Percentiles rank a stretch among this genome's conserved stretches.
phyloP scores from a whole-genome alignment of 2,329 filamentous ascomycete genomes.

The Arthroderma sp. region DNA sequence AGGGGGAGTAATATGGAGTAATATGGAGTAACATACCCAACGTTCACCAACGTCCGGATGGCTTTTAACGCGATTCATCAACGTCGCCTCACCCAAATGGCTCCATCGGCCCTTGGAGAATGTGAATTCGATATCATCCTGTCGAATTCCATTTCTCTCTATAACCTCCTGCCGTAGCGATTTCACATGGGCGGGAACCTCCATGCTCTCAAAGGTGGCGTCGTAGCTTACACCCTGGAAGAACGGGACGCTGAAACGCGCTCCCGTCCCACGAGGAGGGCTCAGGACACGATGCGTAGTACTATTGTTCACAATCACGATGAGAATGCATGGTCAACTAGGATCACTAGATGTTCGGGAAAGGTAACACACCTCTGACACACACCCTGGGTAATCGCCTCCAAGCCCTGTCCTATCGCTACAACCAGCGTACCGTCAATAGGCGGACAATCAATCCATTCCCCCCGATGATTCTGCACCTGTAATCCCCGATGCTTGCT shows the following conservation, averaged over 20 bases:
- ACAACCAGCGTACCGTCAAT: constrained; percentile 67
- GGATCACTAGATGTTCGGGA: too few relatives aligned
- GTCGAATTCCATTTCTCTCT: constrained; percentile 40
- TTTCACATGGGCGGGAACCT: constrained; percentile 50
- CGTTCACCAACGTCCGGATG: constrained; percentile 76
- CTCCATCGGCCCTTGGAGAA: constrained; percentile 57
- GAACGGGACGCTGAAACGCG: constrained; percentile 71
- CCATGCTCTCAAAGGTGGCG: constrained; percentile 66
- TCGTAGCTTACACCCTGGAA: constrained; percentile 77
- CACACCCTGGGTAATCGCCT: constrained; percentile 71
- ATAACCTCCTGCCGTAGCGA: constrained; percentile 49
- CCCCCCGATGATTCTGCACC: constrained; percentile 63
- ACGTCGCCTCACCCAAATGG: constrained; percentile 65
- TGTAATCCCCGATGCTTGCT: constrained; percentile 64
- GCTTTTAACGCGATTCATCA: constrained; percentile 74
- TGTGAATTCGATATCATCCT: constrained; percentile 76
- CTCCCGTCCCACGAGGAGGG: constrained; percentile 53
- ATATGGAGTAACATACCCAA: constrained; percentile 35
- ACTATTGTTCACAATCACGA: constrained; percentile 17
- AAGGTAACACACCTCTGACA: constrained; percentile 47
- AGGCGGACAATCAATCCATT: constrained; percentile 74
- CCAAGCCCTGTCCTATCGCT: constrained; percentile 74
- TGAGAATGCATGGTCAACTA: too few relatives aligned
- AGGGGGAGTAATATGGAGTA: not conserved
- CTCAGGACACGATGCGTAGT: constrained; percentile 78